Conservation (phyloP, 2,329 filamentous ascomycete genomes). For the Tolypocladium endophyticum region DNA sequence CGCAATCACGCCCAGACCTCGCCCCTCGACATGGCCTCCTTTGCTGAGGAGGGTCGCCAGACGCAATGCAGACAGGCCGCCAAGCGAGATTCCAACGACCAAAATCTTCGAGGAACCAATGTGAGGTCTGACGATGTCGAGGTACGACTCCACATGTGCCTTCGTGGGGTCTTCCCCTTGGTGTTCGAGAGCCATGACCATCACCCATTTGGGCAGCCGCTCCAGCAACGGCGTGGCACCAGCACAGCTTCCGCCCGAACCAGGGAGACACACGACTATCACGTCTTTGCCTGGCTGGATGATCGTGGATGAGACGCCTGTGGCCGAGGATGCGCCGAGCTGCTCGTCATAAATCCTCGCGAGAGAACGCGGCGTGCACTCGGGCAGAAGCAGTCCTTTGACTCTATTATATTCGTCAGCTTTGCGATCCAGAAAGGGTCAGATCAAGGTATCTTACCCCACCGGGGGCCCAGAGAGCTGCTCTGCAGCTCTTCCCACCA, state of each 20-base stretch:
- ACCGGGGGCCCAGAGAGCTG: background rate
- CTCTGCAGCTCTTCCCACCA: background rate
- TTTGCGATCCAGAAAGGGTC: background rate
- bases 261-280: background rate
- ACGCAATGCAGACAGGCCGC: background rate
- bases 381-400: background rate
- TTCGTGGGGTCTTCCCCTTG: background rate
- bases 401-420: background rate
- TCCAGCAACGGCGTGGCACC: background rate
- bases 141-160: background rate
- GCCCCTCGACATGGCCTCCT: background rate
- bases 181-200: conserved; percentile 1
- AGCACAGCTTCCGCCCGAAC: background rate
- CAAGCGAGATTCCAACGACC: background rate
- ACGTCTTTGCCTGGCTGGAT: background rate
- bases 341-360: background rate
- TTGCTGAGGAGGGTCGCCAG: background rate
- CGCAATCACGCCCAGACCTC: background rate
- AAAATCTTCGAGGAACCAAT: background rate
- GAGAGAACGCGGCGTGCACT: background rate
- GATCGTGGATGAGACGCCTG: background rate
- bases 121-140: background rate
- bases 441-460: background rate
- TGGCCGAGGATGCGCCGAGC: background rate
- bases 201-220: background rate